Percentiles rank a stretch among this genome's conserved stretches.
Conservation (phyloP, 352 stramenopile genomes). For the Pythium rhizo-oryzae region DNA sequence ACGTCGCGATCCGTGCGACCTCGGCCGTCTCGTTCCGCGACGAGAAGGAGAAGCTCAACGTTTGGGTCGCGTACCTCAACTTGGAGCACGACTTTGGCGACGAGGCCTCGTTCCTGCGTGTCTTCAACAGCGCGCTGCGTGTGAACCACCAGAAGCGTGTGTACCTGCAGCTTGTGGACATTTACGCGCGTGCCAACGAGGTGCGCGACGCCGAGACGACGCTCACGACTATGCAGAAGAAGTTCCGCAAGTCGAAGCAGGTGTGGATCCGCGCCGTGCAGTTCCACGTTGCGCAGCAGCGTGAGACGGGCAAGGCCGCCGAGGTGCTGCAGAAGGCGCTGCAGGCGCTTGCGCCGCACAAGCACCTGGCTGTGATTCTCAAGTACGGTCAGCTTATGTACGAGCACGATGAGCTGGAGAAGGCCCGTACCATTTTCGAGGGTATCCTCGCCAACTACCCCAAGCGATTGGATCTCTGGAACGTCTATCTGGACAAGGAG, state of each 20-base stretch:
- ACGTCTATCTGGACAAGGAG: conserved; percentile 98
- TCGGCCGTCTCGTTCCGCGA: conserved; percentile 95
- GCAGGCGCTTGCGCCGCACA: conserved; percentile 92
- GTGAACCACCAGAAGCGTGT: conserved; percentile 97
- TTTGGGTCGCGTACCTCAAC: conserved; percentile 96
- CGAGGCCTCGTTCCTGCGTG: conserved; percentile 86
- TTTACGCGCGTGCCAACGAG: conserved; percentile 83
- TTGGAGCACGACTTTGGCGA: conserved; percentile 97
- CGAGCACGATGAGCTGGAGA: conserved; percentile 92
- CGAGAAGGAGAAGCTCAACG: conserved; percentile 97
- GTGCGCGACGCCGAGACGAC: conserved; percentile 70
- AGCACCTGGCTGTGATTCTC: conserved; percentile 94
- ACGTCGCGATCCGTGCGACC: conserved; percentile 93
- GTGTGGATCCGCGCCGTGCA: conserved; percentile 85
- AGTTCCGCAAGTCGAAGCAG: conserved; percentile 92
- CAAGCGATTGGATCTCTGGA: conserved; percentile 96
- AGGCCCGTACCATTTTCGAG: conserved; percentile 96
- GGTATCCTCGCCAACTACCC: conserved; percentile 94
- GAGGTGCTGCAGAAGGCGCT: conserved; percentile 92
- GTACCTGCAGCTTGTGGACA: conserved; percentile 94
- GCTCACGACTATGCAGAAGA: conserved; percentile 90
- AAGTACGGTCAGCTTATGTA: conserved; percentile 97
- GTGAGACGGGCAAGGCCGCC: conserved; percentile 33
- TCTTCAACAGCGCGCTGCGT: conserved; percentile 91
- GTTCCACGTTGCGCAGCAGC: conserved; percentile 80